A percentile compares a stretch with the other conserved stretches of the same genome.
Evolutionary conservation across 208 protist species (phyloP).

Genomic region (Leishmania martiniquensis): DNA sequence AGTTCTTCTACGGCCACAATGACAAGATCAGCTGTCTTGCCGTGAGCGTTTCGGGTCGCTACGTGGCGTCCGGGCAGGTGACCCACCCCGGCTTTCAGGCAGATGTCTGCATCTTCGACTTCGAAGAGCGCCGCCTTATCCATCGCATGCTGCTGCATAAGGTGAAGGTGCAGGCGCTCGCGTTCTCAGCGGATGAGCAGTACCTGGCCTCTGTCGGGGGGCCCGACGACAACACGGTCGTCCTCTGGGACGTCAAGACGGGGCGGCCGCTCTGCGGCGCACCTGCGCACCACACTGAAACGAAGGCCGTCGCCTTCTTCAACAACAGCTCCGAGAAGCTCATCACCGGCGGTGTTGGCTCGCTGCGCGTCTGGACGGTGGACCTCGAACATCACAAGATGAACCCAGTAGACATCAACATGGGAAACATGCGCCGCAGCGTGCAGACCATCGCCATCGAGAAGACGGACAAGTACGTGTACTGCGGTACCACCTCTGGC

Average conservation of each 20-base stretch:
- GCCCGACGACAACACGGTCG: constrained; percentile 95
- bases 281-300: constrained; percentile 79
- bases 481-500: constrained; percentile 92
- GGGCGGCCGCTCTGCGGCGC: constrained; percentile 92
- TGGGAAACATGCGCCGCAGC: constrained; percentile 88
- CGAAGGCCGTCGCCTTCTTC: constrained; percentile 85
- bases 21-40: constrained; percentile 94
- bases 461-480: constrained; percentile 88
- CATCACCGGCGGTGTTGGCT: constrained; percentile 88
- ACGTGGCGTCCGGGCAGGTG: constrained; percentile 94
- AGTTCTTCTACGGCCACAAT: constrained; percentile 95
- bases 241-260: constrained; percentile 94
- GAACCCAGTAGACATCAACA: constrained; percentile 85
- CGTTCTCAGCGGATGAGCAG: constrained; percentile 94
- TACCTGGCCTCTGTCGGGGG: constrained; percentile 95
- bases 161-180: constrained; percentile 93
- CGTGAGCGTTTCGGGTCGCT: constrained; percentile 89
- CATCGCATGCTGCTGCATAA: constrained; percentile 96
- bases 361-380: constrained; percentile 93
- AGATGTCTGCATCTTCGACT: constrained; percentile 95
- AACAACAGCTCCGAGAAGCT: constrained; percentile 85
- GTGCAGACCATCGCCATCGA: constrained; percentile 84
- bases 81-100: constrained; percentile 96
- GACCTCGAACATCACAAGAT: constrained; percentile 92
- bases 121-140: constrained; percentile 79